phyloP scores from a whole-genome alignment of 2,329 filamentous ascomycete species.

The Didymosphaeria variabile region DNA sequence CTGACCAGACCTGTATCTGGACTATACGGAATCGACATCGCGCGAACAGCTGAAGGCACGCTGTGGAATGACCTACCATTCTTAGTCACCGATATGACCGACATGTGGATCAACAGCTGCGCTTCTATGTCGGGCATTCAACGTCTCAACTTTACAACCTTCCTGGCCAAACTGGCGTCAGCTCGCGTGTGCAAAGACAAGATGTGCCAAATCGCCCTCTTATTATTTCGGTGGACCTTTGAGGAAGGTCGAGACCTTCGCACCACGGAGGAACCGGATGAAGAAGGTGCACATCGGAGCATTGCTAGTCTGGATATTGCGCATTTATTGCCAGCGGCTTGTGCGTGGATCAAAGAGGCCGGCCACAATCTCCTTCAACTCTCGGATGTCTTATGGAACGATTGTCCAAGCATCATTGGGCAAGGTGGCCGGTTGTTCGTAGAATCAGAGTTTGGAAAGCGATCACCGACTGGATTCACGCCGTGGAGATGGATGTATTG shows the following conservation, averaged over 20 bases:
- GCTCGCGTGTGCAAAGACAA: conserved; percentile 16
- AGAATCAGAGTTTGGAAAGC: conserved; percentile 18
- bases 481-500: conserved; percentile 22
- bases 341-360: conserved; percentile 19
- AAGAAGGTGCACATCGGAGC: not conserved
- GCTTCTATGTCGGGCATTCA: not conserved
- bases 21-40: conserved; percentile 22
- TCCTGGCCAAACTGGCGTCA: conserved; percentile 21
- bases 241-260: conserved; percentile 2
- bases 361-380: conserved; percentile 15
- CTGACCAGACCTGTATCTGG: conserved; percentile 21
- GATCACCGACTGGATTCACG: conserved; percentile 21
- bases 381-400: conserved; percentile 16
- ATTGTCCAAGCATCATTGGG: conserved; percentile 17
- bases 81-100: conserved; percentile 18
- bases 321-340: conserved; percentile 17
- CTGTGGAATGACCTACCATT: conserved; percentile 24
- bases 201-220: conserved; percentile 17
- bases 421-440: conserved; percentile 17
- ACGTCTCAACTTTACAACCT: conserved; percentile 18
- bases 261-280: not conserved
- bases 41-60: conserved; percentile 21
- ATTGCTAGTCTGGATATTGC: not conserved
- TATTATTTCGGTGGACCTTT: conserved; percentile 17
- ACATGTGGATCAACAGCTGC: not conserved